Evolutionary conservation across 345 rosid species (phyloP).

Genomic region (Moricandia moricandioides): DNA sequence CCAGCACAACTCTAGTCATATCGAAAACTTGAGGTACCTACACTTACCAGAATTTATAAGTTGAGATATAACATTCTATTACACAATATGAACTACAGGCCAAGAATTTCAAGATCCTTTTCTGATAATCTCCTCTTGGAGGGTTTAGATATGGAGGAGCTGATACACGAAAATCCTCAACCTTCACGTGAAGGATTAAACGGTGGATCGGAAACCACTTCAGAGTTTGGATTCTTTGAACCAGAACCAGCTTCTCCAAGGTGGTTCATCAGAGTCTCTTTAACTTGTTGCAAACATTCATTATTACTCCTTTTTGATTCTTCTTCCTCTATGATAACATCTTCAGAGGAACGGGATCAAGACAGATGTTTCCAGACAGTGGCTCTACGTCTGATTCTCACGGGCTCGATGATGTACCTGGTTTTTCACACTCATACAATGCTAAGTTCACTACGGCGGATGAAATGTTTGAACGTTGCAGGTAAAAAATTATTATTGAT

Average conservation of each 20-base stretch:
- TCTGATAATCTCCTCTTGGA: slow-evolving; percentile 32
- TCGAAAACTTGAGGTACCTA: slow-evolving; percentile 27
- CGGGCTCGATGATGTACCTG: slow-evolving; percentile 25
- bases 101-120: slow-evolving; percentile 33
- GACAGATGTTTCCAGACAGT: slow-evolving; percentile 14
- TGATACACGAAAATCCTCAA: slow-evolving; percentile 9
- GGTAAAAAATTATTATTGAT: slow-evolving; percentile 10
- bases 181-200: slow-evolving; percentile 29
- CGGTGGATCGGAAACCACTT: slow-evolving; percentile 26
- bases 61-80: not conserved
- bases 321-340: slow-evolving; percentile 3
- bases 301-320: not conserved
- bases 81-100: slow-evolving; percentile 26
- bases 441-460: slow-evolving; percentile 28
- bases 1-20: slow-evolving; percentile 16
- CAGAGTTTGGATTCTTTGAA: slow-evolving; percentile 21
- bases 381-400: slow-evolving; percentile 11
- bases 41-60: not conserved
- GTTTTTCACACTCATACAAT: slow-evolving; percentile 23
- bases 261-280: slow-evolving; percentile 13
- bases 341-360: slow-evolving; percentile 13
- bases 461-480: slow-evolving; percentile 24
- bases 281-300: not conserved
- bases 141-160: slow-evolving; percentile 30
- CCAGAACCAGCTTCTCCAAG: slow-evolving; percentile 28